phyloP scores from a whole-genome alignment of 73 alveolate genomes.

The Tetrahymena malaccensis region DNA sequence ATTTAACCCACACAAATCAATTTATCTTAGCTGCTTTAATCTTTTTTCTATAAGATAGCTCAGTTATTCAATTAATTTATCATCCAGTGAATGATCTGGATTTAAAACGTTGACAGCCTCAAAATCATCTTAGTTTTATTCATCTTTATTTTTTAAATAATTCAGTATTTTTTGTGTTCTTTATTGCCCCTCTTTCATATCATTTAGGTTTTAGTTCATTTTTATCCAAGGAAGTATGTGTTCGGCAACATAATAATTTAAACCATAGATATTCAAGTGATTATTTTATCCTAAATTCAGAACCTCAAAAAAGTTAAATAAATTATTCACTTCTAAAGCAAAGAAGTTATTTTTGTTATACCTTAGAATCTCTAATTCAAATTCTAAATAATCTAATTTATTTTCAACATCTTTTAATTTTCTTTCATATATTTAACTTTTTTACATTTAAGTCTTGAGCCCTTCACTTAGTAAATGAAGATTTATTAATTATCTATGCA shows the following conservation, averaged over 20 bases:
- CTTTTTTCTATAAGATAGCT: neutral
- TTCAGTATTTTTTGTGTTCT: neutral
- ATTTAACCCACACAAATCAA: neutral
- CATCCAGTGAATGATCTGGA: neutral
- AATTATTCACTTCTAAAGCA: neutral
- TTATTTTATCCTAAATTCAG: neutral
- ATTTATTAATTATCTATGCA: neutral
- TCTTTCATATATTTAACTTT: neutral
- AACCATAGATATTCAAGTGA: neutral
- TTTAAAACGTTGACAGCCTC: neutral
- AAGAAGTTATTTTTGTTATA: neutral
- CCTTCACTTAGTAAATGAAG: neutral
- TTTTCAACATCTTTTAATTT: neutral
- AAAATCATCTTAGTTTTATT: neutral
- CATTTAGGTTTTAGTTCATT: neutral
- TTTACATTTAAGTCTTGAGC: neutral
- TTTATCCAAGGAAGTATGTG: neutral
- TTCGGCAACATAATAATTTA: neutral
- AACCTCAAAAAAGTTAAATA: neutral
- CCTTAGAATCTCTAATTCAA: neutral
- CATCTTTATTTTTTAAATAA: neutral
- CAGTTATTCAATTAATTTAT: neutral
- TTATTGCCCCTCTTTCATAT: neutral
- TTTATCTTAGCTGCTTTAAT: neutral
- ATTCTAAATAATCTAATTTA: neutral